Conservation (phyloP, 768 basidiomycete species). For the Leucocoprinus sp. region DNA sequence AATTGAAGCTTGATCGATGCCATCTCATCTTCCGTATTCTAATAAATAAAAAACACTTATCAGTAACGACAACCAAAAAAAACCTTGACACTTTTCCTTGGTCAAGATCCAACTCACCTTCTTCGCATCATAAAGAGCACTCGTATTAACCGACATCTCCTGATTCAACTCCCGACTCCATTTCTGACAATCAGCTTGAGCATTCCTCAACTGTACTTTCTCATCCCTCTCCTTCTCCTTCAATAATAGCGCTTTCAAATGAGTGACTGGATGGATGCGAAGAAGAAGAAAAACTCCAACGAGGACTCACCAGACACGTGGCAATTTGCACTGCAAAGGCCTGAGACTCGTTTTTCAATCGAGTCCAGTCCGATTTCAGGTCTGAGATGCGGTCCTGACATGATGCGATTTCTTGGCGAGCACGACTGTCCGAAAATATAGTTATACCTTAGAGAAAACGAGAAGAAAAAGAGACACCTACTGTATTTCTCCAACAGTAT, state of each 20-base stretch:
- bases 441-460: background rate
- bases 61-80: background rate
- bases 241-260: no score
- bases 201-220: constrained; percentile 18
- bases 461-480: constrained; percentile 18
- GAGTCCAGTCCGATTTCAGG: constrained; percentile 21
- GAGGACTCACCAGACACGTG: background rate
- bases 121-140: constrained; percentile 46
- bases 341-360: constrained; percentile 21
- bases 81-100: no score
- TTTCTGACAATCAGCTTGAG: constrained; percentile 27
- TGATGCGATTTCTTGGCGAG: constrained; percentile 26
- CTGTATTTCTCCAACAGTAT: constrained; percentile 41
- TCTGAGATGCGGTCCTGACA: constrained; percentile 19
- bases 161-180: constrained; percentile 60
- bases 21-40: constrained; percentile 55
- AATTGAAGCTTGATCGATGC: constrained; percentile 40
- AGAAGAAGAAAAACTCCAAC: no score
- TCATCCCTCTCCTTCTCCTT: constrained; percentile 24
- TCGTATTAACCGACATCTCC: constrained; percentile 57
- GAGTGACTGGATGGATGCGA: no score
- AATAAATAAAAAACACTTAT: background rate
- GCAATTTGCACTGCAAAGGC: background rate
- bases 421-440: constrained; percentile 18
- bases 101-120: no score